A percentile compares a stretch with the other conserved stretches of the same genome.
Evolutionary conservation across 2,329 filamentous ascomycete species (phyloP).

Genomic region (Sclerotiophoma versabilis): DNA sequence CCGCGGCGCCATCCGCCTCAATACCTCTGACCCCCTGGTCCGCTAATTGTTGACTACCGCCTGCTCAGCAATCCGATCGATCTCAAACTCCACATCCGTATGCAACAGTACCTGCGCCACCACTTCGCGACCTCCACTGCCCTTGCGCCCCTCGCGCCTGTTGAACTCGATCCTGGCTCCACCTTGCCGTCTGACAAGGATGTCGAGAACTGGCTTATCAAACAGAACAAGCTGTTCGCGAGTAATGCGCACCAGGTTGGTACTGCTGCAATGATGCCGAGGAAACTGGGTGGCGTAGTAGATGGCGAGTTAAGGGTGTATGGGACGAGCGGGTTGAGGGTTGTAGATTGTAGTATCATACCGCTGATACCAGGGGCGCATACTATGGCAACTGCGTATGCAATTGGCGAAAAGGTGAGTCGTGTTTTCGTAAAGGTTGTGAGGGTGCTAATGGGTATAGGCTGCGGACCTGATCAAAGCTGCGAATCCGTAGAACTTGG

Average conservation of each 20-base stretch:
- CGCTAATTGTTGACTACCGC: slow-evolving; percentile 39
- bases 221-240: slow-evolving; percentile 15
- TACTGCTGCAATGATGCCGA: slow-evolving; percentile 29
- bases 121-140: slow-evolving; percentile 12
- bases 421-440: not conserved
- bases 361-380: slow-evolving; percentile 29
- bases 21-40: slow-evolving; percentile 35
- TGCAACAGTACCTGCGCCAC: slow-evolving; percentile 16
- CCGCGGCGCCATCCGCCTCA: slow-evolving; percentile 42
- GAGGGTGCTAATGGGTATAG: not conserved
- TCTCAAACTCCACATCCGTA: slow-evolving; percentile 28
- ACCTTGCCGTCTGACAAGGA: slow-evolving; percentile 25
- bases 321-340: slow-evolving; percentile 26
- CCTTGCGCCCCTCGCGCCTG: slow-evolving; percentile 24
- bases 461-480: slow-evolving; percentile 32
- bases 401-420: slow-evolving; percentile 29
- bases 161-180: slow-evolving; percentile 38
- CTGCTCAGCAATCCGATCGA: slow-evolving; percentile 40
- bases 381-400: slow-evolving; percentile 34
- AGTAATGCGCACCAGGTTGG: slow-evolving; percentile 26
- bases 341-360: slow-evolving; percentile 37
- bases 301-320: slow-evolving; percentile 26
- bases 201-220: slow-evolving; percentile 13
- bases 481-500: not conserved
- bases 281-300: slow-evolving; percentile 28